Evolutionary conservation across 805 yeast species (phyloP), one percentile per base, ranked within the genome.

Genomic region (Candida xyloterini): DNA sequence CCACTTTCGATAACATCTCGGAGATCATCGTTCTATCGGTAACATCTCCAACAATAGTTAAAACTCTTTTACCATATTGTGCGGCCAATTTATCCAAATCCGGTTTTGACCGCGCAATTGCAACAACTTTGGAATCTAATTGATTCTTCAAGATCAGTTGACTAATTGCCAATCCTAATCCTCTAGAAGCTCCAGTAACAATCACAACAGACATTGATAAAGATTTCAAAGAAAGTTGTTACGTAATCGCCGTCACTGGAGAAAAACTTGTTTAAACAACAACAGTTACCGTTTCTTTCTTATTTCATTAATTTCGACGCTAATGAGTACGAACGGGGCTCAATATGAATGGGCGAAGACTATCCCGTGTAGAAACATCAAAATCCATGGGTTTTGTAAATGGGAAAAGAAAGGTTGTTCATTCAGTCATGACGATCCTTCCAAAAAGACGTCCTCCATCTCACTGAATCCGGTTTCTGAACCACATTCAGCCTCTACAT

Each of bases 351-450:
- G 76, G 57, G 89, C 90, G 6, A 81, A 76, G 60, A 81, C 80
- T 43, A 81, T 87, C 21, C 89, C 84, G 40, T 88, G 96, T 64
- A 74, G 89, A 59, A 88, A 88, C 54, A 80, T 87, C 40, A 77
- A 82, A 33, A 85, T 86, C 24, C 88, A 87, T 66, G 96, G 96
- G 3, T 86, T 74, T 54, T 88, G 96, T 68, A 86, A 86, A 59
- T 87, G 76, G 64, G 89, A 85, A 52, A 83, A 84, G 50, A 87
- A 86, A 53, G 95, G 95, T 9, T 88, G 96, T 57, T 83, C 81
- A 2, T 88, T 86, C 57, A 79, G 77, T 35, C 95, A 86, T 59
- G 83, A 75, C 43, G 63, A 57, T 27, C 68, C 65, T 33, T 54
- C 56, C 21, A 35, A 44, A 29, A 33, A 44, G 14, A 27, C 38